Evolutionary conservation across 2,329 filamentous ascomycete species (phyloP).

Genomic region (Penicillium sp.): DNA sequence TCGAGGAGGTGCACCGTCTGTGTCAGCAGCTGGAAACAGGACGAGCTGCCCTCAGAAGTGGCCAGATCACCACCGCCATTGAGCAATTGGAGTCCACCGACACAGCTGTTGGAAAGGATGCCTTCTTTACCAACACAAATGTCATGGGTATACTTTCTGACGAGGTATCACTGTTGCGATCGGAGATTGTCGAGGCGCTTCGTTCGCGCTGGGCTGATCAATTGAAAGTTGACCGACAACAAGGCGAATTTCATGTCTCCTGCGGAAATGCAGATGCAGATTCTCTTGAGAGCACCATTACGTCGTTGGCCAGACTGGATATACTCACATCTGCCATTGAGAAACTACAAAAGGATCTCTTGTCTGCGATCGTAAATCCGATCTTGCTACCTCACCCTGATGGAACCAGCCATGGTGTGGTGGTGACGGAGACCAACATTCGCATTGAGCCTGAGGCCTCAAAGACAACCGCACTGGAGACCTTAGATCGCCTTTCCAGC

Average conservation of each 20-base stretch:
- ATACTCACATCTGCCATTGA: slow-evolving; percentile 33
- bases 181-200: slow-evolving; percentile 65
- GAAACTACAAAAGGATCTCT: slow-evolving; percentile 36
- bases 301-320: slow-evolving; percentile 32
- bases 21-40: slow-evolving; percentile 50
- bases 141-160: slow-evolving; percentile 59
- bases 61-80: slow-evolving; percentile 50
- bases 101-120: slow-evolving; percentile 27
- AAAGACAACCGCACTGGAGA: slow-evolving; percentile 31
- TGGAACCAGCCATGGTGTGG: slow-evolving; percentile 28
- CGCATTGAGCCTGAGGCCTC: slow-evolving; percentile 26
- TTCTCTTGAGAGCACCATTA: slow-evolving; percentile 33
- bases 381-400: slow-evolving; percentile 31
- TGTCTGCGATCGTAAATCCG: slow-evolving; percentile 34
- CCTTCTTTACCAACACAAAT: slow-evolving; percentile 37
- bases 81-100: slow-evolving; percentile 49
- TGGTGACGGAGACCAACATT: slow-evolving; percentile 32
- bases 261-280: slow-evolving; percentile 43
- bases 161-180: slow-evolving; percentile 65
- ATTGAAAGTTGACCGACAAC: slow-evolving; percentile 60
- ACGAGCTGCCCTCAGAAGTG: slow-evolving; percentile 46
- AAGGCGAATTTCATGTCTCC: slow-evolving; percentile 58
- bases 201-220: slow-evolving; percentile 70
- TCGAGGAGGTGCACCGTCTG: slow-evolving; percentile 55
- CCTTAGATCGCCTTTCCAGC: slow-evolving; percentile 46